Evolutionary conservation across 2,329 filamentous ascomycete species (phyloP).

Genomic region (Amylocarpus encephaloides): DNA sequence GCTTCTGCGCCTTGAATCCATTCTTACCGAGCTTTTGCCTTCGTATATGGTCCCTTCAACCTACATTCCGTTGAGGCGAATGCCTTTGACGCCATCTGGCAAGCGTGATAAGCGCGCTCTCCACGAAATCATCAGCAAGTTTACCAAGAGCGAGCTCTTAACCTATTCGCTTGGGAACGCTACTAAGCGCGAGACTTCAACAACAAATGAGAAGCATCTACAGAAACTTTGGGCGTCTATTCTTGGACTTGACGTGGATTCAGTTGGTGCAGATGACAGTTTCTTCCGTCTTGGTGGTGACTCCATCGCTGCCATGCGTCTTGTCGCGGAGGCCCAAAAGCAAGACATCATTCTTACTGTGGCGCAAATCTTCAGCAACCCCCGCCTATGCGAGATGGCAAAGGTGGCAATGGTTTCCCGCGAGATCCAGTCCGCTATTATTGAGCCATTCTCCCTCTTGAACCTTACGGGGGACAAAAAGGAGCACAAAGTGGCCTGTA

Average conservation of each 20-base stretch:
- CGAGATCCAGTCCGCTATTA: too few species aligned
- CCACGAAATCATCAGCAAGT: too few species aligned
- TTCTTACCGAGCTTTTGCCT: too few species aligned
- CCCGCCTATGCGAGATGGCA: constrained; percentile 37
- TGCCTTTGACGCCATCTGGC: too few species aligned
- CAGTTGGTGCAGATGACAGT: constrained; percentile 28
- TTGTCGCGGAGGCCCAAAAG: constrained; percentile 28
- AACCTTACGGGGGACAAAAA: too few species aligned
- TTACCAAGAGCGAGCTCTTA: not conserved
- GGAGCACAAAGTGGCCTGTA: too few species aligned
- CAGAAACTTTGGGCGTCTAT: constrained; percentile 6
- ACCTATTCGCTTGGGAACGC: constrained; percentile 2
- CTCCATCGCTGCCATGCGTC: constrained; percentile 38
- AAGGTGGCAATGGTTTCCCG: too few species aligned
- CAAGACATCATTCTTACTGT: constrained; percentile 34
- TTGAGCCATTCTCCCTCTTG: too few species aligned
- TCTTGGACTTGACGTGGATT: constrained; percentile 8
- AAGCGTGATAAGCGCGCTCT: too few species aligned
- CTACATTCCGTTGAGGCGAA: too few species aligned
- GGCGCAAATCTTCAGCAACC: constrained; percentile 36
- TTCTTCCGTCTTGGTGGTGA: constrained; percentile 44
- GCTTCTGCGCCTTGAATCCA: not conserved
- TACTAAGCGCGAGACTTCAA: not conserved
- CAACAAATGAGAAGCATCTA: constrained; percentile 7
- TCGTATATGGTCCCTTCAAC: too few species aligned